Evolutionary conservation across 2,329 filamentous ascomycete genomes (phyloP).

Genomic region (Chaetomium strumarium): DNA sequence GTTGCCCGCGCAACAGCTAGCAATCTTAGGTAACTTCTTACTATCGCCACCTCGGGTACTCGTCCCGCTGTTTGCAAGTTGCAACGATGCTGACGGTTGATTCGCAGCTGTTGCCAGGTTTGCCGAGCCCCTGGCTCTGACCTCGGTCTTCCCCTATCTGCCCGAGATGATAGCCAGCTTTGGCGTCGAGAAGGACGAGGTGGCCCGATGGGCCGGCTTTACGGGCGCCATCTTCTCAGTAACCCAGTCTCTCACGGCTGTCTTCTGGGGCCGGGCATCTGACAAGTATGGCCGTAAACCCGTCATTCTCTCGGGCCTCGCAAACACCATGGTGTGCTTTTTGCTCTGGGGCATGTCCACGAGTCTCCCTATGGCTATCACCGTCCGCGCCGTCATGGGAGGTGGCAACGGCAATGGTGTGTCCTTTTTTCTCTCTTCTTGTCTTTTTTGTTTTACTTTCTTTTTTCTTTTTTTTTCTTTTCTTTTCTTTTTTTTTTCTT

Average conservation of each 20-base stretch:
- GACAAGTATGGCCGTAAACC: constrained; percentile 79
- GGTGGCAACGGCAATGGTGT: constrained; percentile 77
- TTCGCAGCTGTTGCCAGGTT: constrained; percentile 64
- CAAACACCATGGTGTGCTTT: constrained; percentile 75
- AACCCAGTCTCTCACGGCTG: constrained; percentile 63
- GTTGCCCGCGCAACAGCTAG: constrained; percentile 70
- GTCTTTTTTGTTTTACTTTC: too few species aligned
- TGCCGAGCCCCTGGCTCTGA: constrained; percentile 67
- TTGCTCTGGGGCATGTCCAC: constrained; percentile 79
- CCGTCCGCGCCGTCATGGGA: constrained; percentile 71
- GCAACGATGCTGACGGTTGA: constrained; percentile 30
- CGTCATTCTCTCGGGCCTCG: constrained; percentile 65
- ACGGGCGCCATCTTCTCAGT: constrained; percentile 68
- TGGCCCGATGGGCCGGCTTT: constrained; percentile 76
- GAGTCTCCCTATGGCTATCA: constrained; percentile 72
- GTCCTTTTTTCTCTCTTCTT: too few species aligned
- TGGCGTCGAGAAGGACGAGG: constrained; percentile 61
- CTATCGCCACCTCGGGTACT: constrained; percentile 10
- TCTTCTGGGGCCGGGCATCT: constrained; percentile 70
- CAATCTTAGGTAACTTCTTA: constrained; percentile 76
- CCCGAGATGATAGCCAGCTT: constrained; percentile 83
- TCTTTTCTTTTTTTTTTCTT: too few species aligned
- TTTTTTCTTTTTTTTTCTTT: too few species aligned
- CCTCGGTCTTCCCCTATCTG: constrained; percentile 63
- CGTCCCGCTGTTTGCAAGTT: neutral